These are phyloP conservation scores for Macrolepiota dolichaula DNA, from an alignment of 768 basidiomycete species.

Conservation along the genomic window DNA sequence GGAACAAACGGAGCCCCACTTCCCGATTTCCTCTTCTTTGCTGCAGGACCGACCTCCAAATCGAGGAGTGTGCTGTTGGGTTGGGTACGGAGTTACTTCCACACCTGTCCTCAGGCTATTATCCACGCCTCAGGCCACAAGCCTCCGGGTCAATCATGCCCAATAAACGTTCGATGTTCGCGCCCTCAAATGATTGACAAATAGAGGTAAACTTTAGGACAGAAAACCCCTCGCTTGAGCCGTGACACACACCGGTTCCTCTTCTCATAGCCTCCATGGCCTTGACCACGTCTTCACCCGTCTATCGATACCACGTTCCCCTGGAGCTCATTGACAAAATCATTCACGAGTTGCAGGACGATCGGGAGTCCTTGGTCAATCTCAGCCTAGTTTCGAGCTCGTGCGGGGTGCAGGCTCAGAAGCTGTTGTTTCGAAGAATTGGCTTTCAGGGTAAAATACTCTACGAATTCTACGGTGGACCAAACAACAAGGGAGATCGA, in stretches of 20 bases:
- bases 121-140: too few relatives aligned
- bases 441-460: background rate
- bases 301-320: background rate
- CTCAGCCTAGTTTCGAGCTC: background rate
- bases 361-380: background rate
- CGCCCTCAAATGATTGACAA: too few relatives aligned
- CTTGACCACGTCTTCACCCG: background rate
- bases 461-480: background rate
- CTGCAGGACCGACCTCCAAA: slow-evolving; percentile 32
- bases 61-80: slow-evolving; percentile 21
- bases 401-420: background rate
- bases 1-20: slow-evolving; percentile 36
- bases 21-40: slow-evolving; percentile 54
- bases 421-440: background rate
- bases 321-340: background rate
- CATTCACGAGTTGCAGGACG: background rate
- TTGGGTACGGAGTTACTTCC: too few relatives aligned
- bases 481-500: background rate
- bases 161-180: too few relatives aligned
- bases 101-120: too few relatives aligned
- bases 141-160: too few relatives aligned
- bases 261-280: too few relatives aligned
- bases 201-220: too few relatives aligned
- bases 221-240: too few relatives aligned
- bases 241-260: too few relatives aligned